Percentiles rank a stretch among this genome's conserved stretches.
Conservation (phyloP, 2,329 filamentous ascomycete genomes). For the Ceratocystis cacaofunesta region DNA sequence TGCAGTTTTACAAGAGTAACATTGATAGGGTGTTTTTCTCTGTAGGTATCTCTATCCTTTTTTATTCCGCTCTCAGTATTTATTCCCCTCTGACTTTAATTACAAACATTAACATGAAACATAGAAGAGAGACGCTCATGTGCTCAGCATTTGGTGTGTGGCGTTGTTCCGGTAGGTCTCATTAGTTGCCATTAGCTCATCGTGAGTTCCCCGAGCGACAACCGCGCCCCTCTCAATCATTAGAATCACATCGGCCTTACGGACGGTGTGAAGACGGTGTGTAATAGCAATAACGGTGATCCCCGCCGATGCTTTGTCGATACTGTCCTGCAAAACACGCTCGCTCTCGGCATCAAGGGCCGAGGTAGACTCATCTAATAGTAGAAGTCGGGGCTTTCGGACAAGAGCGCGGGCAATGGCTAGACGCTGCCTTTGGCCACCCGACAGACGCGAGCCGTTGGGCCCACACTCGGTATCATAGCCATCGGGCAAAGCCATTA, state of each 20-base stretch:
- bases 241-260: conserved; percentile 42
- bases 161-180: conserved; percentile 39
- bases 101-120: not conserved
- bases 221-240: conserved; percentile 39
- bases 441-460: conserved; percentile 60
- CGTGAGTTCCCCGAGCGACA: conserved; percentile 38
- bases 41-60: not conserved
- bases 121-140: conserved; percentile 7
- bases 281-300: conserved; percentile 46
- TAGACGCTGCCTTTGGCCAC: conserved; percentile 65
- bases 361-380: conserved; percentile 71
- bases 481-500: conserved; percentile 45
- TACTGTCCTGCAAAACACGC: conserved; percentile 47
- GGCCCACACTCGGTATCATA: conserved; percentile 55
- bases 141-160: conserved; percentile 33
- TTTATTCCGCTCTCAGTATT: not conserved
- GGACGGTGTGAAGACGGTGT: conserved; percentile 41
- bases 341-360: conserved; percentile 61
- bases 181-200: conserved; percentile 38
- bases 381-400: conserved; percentile 53
- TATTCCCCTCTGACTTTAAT: not conserved
- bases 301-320: conserved; percentile 41
- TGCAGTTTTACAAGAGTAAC: not conserved
- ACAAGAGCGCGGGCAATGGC: conserved; percentile 65
- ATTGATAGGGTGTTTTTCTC: not conserved